Evolutionary conservation across 2,329 filamentous ascomycete species (phyloP), one percentile per base, ranked within the genome.

Genomic region (Colletotrichum karsti): DNA sequence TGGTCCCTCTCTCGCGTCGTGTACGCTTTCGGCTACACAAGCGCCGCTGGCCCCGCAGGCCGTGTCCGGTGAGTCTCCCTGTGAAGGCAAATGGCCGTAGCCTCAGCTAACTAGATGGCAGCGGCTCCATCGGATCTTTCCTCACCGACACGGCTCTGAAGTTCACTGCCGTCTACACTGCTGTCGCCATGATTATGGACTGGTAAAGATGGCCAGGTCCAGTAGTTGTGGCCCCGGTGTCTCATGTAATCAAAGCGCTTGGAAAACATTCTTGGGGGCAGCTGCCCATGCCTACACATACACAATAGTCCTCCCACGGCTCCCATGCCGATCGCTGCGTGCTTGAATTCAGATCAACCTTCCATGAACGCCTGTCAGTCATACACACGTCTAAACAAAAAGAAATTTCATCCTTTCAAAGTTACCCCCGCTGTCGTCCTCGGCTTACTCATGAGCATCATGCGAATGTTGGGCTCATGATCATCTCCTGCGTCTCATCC

Each of bases 1-100:
- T 92, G 89, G 88, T 77, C 82, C 9, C n/a, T 85, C 2, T 81
- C 78, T 22, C 84, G 90, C 44, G 72, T 85, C 26, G 2, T 86
- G 55, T 92, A 91, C 72, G 83, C 87, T 63, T 67, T 80, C 12
- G 89, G 88, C 33, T 92, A 91, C 74, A 79, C 79, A 57, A 76
- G 76, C 50, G 73, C 74, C 7, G 86, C 74, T 7, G 86, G 86
- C 0, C 86, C 86, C 15, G 70, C 79, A 66, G 86, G 84, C 7
- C 79, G 87, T 53, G 9, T 67, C 15, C n/a, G 65, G 78, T 84
- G 72, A 69, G 82, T 78, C 22, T 18, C 15, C 20, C 33, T 33
- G 24, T 8, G 37, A 7, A 37, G 26, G 12, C 35, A 10, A 12
- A 20, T 50, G 8, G 51, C 42, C 12, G n/a, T 26, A 24, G 28